Evolutionary conservation across 495 filamentous ascomycete genomes (phyloP), one percentile per base, ranked within the genome.

Genomic region (Parmelia sp.): DNA sequence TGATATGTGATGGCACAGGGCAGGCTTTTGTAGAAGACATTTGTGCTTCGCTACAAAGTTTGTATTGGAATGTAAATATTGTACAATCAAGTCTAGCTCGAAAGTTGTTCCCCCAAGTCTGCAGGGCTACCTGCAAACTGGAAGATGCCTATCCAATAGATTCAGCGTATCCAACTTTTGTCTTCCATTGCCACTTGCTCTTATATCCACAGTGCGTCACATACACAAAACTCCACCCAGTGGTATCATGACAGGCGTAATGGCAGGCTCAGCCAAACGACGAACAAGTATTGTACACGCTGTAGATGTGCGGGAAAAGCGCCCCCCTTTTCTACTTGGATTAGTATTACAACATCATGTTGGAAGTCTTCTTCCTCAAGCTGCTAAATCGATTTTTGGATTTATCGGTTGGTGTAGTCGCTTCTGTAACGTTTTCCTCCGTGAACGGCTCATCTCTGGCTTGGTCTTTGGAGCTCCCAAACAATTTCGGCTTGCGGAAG

Each of bases 401-500:
- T 70, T 75, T 80, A 8, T 65, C 73, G 57, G 66, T 74, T 63
- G 49, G 67, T 58, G 71, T 69, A 11, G 68, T 51, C 10, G 57
- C 44, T 63, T 70, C 67, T 14, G 62, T 66, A 19, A 74, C 67
- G 33, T 59, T 59, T 17, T 66, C 68, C 27, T 53, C 55, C 27
- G 51, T 15, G 4, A 60, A 25, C 4, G 58, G 66, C 40, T 77
- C 69, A n/a, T 73, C 69, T 56, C 72, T 70, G 66, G 68, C 67
- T 25, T 58, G 62, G 40, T 68, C 64, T 69, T 62, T 61, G 67
- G 58, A 68, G 21, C 29, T 25, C 1, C 51, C 51, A 45, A 66
- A 63, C 11, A 81, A 72, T 69, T 79, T 75, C 47, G 80, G 66
- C 60, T 65, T 70, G 53, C 85, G 78, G 73, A 87, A 72, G 72